Evolutionary conservation across 2,329 filamentous ascomycete species (phyloP).

Genomic region (Alternaria sp.): DNA sequence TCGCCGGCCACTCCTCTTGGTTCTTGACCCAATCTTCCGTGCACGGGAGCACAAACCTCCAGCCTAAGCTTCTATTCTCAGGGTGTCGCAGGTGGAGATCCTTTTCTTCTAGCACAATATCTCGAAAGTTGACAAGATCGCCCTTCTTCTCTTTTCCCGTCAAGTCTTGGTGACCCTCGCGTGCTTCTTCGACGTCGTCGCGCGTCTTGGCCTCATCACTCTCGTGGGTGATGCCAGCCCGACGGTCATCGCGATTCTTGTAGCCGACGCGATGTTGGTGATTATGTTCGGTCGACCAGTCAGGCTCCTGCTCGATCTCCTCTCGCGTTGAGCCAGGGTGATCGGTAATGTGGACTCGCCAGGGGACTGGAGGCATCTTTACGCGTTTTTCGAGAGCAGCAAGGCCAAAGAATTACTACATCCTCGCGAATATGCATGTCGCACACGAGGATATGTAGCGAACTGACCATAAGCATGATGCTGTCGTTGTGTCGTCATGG

Average conservation of each 20-base stretch:
- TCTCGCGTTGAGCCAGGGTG: constrained; percentile 53
- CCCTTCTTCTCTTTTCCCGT: constrained; percentile 35
- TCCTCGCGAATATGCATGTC: neutral
- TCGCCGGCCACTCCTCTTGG: neutral
- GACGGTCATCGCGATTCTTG: constrained; percentile 48
- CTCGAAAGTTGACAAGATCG: constrained; percentile 52
- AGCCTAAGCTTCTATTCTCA: constrained; percentile 52
- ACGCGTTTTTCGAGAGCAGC: neutral
- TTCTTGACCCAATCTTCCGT: neutral
- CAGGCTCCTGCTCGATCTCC: constrained; percentile 56
- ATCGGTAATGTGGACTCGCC: constrained; percentile 37
- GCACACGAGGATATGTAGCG: neutral
- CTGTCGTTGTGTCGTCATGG: neutral
- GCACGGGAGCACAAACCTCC: neutral
- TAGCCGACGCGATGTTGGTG: constrained; percentile 55
- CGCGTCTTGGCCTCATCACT: constrained; percentile 27
- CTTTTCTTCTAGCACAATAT: constrained; percentile 41
- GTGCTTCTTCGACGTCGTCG: constrained; percentile 36
- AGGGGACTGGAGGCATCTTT: constrained; percentile 42
- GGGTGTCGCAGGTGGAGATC: constrained; percentile 58
- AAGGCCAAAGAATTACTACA: neutral
- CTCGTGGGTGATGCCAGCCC: constrained; percentile 45
- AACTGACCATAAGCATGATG: neutral
- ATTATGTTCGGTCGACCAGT: constrained; percentile 48
- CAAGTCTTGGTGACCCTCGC: constrained; percentile 37